A percentile compares a stretch with the other conserved stretches of the same genome.
Conservation (phyloP, 1,284 basidiomycete species). For the Ganoderma boninense region DNA sequence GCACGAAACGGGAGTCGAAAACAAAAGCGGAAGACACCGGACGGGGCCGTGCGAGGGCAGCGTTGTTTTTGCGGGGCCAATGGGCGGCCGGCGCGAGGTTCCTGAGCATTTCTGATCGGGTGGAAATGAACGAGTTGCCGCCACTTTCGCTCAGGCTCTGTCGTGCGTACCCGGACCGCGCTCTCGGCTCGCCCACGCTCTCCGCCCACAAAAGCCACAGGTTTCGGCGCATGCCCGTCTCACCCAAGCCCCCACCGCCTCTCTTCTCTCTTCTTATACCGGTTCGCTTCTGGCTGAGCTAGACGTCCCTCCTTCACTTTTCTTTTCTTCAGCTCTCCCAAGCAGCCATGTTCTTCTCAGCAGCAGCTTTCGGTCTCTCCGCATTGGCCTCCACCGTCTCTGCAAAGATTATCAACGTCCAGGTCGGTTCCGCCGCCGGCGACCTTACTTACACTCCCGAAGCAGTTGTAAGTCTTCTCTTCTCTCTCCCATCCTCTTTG, state of each 20-base stretch:
- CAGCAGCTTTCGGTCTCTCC: constrained; percentile 47
- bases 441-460: constrained; percentile 55
- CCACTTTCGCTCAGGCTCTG: too few species aligned
- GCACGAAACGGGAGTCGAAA: neutral
- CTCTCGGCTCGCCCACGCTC: constrained; percentile 20
- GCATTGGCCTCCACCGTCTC: constrained; percentile 54
- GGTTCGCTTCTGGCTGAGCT: constrained; percentile 25
- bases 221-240: constrained; percentile 12
- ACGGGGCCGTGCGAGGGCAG: constrained; percentile 7
- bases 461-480: constrained; percentile 54
- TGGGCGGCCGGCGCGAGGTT: constrained; percentile 13
- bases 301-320: constrained; percentile 35
- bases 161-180: constrained; percentile 11
- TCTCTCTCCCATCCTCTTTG: constrained; percentile 2
- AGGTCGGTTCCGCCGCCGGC: constrained; percentile 59
- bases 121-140: neutral
- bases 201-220: constrained; percentile 23
- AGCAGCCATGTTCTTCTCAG: constrained; percentile 57
- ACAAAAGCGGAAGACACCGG: neutral
- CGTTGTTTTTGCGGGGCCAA: constrained; percentile 30
- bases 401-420: constrained; percentile 53
- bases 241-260: constrained; percentile 21
- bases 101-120: constrained; percentile 28
- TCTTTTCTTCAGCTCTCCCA: constrained; percentile 36
- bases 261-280: constrained; percentile 29